Percentiles rank a stretch among this genome's conserved stretches.
Conservation (phyloP, 768 basidiomycete species). For the Galerina sulciceps region DNA sequence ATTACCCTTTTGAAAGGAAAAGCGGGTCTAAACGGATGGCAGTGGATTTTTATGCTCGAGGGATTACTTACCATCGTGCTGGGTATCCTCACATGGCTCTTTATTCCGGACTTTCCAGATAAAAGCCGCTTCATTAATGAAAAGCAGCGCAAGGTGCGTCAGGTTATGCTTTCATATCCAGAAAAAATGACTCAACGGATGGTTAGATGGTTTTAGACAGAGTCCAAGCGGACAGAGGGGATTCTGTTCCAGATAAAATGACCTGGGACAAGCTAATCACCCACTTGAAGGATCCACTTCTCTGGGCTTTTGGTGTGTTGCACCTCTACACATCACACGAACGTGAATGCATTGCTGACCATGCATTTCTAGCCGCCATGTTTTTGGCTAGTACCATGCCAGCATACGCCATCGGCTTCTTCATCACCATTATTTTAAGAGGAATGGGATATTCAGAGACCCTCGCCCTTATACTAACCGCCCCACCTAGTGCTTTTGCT, state of each 20-base stretch:
- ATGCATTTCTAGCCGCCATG: conserved; percentile 32
- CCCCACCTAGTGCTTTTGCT: conserved; percentile 38
- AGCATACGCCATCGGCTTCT: conserved; percentile 40
- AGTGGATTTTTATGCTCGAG: conserved; percentile 41
- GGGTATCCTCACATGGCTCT: conserved; percentile 32
- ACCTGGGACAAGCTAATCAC: conserved; percentile 31
- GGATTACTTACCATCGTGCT: conserved; percentile 35
- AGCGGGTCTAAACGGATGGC: conserved; percentile 36
- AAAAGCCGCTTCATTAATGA: conserved; percentile 36
- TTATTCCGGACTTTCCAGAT: conserved; percentile 39
- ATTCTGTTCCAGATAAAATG: conserved; percentile 39
- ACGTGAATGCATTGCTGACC: no score
- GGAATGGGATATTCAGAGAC: conserved; percentile 36
- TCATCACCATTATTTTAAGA: conserved; percentile 38
- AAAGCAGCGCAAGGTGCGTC: conserved; percentile 36
- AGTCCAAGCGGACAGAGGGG: conserved; percentile 42
- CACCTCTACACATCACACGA: no score
- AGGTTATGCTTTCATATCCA: no score
- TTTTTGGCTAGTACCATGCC: conserved; percentile 41
- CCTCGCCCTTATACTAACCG: conserved; percentile 35
- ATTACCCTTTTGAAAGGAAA: conserved; percentile 30
- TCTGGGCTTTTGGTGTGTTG: conserved; percentile 37
- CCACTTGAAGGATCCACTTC: conserved; percentile 38
- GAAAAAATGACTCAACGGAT: no score
- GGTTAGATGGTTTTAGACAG: conserved; percentile 34